Evolutionary conservation across 495 filamentous ascomycete genomes (phyloP).

Genomic region (Annulohypoxylon stygium): DNA sequence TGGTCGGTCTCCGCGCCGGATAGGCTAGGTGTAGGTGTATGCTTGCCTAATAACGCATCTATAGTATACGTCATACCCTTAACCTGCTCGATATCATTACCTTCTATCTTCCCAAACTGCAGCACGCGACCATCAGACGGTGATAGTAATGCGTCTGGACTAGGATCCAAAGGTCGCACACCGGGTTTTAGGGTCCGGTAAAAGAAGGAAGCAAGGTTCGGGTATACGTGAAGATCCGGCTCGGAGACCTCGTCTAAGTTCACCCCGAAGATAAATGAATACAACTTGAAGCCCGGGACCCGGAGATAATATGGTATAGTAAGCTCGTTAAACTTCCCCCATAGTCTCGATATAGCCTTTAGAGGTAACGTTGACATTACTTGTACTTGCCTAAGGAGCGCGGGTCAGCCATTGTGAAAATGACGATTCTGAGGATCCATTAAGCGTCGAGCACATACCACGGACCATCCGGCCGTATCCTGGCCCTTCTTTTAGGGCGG

Average conservation of each 20-base stretch:
- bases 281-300: conserved; percentile 94
- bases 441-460: conserved; percentile 68
- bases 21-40: conserved; percentile 60
- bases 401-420: conserved; percentile 23
- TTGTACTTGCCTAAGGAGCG: conserved; percentile 80
- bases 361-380: conserved; percentile 96
- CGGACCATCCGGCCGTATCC: conserved; percentile 86
- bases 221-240: conserved; percentile 86
- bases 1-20: conserved; percentile 43
- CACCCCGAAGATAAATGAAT: conserved; percentile 92
- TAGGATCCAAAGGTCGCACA: conserved; percentile 85
- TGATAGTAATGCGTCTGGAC: conserved; percentile 81
- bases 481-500: conserved; percentile 72
- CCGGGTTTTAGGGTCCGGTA: conserved; percentile 94
- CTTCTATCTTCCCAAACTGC: conserved; percentile 91
- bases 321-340: conserved; percentile 96
- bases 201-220: conserved; percentile 96
- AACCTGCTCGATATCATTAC: conserved; percentile 97
- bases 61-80: conserved; percentile 98
- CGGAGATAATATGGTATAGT: conserved; percentile 91
- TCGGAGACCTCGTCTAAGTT: conserved; percentile 91
- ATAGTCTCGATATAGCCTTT: conserved; percentile 91
- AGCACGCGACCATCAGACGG: conserved; percentile 91
- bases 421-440: conserved; percentile 2
- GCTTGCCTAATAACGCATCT: conserved; percentile 87